Conservation (phyloP, 2,329 filamentous ascomycete species). For the Trichoderma lentiforme region DNA sequence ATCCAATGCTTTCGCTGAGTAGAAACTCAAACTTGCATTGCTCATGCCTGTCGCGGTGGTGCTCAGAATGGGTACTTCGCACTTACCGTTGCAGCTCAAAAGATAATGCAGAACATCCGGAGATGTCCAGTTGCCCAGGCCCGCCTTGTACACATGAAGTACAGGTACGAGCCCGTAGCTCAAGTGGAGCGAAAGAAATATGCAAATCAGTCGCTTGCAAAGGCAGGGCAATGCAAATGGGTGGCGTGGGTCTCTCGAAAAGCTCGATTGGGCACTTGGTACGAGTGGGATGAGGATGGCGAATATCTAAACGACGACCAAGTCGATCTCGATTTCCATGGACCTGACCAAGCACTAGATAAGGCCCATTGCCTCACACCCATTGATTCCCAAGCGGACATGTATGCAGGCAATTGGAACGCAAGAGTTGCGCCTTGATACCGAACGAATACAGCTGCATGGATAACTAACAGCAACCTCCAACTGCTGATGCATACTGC, state of each 20-base stretch:
- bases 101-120: not conserved
- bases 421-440: not conserved
- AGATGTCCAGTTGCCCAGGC: not conserved
- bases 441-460: not conserved
- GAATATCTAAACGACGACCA: not conserved
- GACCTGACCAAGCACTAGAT: not conserved
- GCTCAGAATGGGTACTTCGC: too few species aligned
- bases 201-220: not conserved
- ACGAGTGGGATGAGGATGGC: slow-evolving; percentile 7
- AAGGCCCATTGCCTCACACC: not conserved
- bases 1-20: not conserved
- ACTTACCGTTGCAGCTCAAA: not conserved
- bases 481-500: not conserved
- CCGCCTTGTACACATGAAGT: not conserved
- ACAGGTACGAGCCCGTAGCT: not conserved
- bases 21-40: too few species aligned
- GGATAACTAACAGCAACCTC: not conserved
- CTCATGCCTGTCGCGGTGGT: not conserved
- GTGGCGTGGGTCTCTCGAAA: slow-evolving; percentile 23
- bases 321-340: not conserved
- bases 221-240: not conserved
- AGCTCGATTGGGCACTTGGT: slow-evolving; percentile 22
- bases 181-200: not conserved
- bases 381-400: not conserved
- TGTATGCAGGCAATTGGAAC: not conserved